Conservation (phyloP, 345 rosid genomes). For the Conringia planisiliqua region DNA sequence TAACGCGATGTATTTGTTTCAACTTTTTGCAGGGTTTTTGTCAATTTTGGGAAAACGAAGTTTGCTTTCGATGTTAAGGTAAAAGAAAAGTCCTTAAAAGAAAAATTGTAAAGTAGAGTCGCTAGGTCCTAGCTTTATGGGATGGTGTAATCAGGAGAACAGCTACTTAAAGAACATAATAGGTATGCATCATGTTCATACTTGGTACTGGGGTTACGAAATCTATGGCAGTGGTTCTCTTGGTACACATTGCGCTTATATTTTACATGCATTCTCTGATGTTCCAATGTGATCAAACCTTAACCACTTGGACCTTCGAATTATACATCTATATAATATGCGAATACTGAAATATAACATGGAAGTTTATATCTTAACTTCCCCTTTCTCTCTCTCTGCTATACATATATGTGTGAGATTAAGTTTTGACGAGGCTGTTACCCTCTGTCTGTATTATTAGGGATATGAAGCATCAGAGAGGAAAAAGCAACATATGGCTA, state of each 20-base stretch:
- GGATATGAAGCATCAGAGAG: conserved; percentile 80
- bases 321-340: neutral
- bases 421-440: neutral
- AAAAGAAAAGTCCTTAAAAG: conserved; percentile 21
- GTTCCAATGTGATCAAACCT: conserved; percentile 9
- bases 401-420: neutral
- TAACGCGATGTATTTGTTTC: conserved; percentile 20
- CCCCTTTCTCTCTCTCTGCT: neutral
- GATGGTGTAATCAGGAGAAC: neutral
- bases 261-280: neutral
- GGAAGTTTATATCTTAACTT: neutral
- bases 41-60: conserved; percentile 80
- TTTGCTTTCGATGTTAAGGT: conserved; percentile 86
- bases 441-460: conserved; percentile 33
- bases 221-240: conserved; percentile 1
- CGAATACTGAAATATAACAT: neutral
- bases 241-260: neutral
- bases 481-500: conserved; percentile 56
- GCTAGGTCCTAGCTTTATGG: neutral
- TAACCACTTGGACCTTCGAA: neutral
- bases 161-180: neutral
- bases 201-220: neutral
- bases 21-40: conserved; percentile 61
- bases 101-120: neutral
- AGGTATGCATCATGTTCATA: neutral